Evolutionary conservation across 192 early-diverging fungal genomes (phyloP), one percentile per base, ranked within the genome.

Genomic region (Linnemannia elongata): DNA sequence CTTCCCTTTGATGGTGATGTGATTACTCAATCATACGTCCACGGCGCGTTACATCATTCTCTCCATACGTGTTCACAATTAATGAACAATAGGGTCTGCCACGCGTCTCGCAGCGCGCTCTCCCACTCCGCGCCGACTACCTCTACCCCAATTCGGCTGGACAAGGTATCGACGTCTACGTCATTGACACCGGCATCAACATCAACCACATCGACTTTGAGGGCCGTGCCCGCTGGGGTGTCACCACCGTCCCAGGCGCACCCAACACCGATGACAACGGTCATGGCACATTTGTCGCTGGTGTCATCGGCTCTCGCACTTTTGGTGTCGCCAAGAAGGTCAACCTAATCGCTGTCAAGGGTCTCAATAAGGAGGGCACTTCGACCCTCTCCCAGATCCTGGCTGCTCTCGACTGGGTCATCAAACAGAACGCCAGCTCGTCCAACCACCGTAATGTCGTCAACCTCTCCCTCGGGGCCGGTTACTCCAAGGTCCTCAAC

Each of bases 291-390:
- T 89, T 92, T 75, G 88, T 91, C 15, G 93, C 92, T 36, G 90
- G 92, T 30, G 88, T 89, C 20, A 78, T 93, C 79, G 93, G 88
- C 35, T 88, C 87, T 4, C 85, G 81, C 36, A 90, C 89, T 10
- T 96, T 89, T 82, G 96, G 96, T 63, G 94, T 97, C 22, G 94
- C 96, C 76, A 97, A 97, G 83, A 94, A 94, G 74, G 92, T 87
- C 22, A 93, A 83, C 76, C 54, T 97, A 41, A 92, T 97, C 75
- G 93, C 93, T 30, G 94, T 97, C 79, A 96, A 96, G 77, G 88
- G 87, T n/a, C 76, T 90, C 30, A 81, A 89, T 78, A 38, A n/a
- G 10, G 73, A 87, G 30, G 91, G 89, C 20, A 82, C 79, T 57
- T 87, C 89, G 33, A 80, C 83, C 33, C 66, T 90, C 17, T 78